These are phyloP conservation scores for Lichtheimia ramosa DNA, from an alignment of 371 early-diverging fungal species.

Conservation along the genomic window DNA sequence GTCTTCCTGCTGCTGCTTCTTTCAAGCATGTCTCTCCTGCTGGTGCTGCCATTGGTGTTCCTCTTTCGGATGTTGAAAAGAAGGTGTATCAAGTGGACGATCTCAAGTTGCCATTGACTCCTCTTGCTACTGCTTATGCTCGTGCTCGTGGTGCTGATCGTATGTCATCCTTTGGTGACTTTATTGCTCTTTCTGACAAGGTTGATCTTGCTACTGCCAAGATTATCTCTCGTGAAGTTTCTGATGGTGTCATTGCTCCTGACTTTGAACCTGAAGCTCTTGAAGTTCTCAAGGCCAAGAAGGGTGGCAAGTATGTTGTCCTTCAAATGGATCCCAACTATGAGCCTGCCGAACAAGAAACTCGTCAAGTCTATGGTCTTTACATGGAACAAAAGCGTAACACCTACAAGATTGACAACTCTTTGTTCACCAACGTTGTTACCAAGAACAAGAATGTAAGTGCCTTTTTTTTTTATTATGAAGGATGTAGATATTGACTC, in stretches of 20 bases:
- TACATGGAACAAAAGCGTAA: constrained; percentile 91
- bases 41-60: constrained; percentile 93
- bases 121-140: constrained; percentile 84
- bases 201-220: constrained; percentile 93
- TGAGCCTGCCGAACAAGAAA: constrained; percentile 82
- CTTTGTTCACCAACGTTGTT: constrained; percentile 83
- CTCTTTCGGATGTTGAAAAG: constrained; percentile 79
- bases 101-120: constrained; percentile 68
- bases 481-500: no score
- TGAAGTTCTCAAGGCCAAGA: constrained; percentile 90
- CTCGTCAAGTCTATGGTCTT: constrained; percentile 94
- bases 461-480: background rate
- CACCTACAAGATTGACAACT: constrained; percentile 70
- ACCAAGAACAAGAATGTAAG: constrained; percentile 72
- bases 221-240: constrained; percentile 92
- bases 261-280: constrained; percentile 87
- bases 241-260: constrained; percentile 98
- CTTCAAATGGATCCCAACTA: constrained; percentile 90
- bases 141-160: constrained; percentile 94
- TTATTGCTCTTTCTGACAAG: constrained; percentile 88
- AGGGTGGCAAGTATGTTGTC: constrained; percentile 95
- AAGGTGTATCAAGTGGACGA: constrained; percentile 93
- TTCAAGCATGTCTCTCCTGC: constrained; percentile 99
- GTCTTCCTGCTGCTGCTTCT: constrained; percentile 86
- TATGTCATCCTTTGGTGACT: constrained; percentile 98